phyloP scores from a whole-genome alignment of 257 asterid species.

The Linderniella brevidens region DNA sequence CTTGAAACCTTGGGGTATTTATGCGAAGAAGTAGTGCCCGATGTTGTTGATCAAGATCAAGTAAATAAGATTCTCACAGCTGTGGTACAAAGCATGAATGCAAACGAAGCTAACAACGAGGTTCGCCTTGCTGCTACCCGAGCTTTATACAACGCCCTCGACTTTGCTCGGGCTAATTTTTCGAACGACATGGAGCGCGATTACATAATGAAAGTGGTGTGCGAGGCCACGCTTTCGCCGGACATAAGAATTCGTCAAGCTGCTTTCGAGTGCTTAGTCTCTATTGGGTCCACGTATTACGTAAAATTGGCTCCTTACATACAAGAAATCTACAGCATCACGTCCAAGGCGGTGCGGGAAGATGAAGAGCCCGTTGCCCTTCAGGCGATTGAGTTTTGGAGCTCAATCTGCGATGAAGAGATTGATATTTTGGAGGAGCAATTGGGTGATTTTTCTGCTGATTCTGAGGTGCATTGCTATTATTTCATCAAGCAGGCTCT shows the following conservation, averaged over 20 bases:
- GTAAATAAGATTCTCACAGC: slow-evolving; percentile 76
- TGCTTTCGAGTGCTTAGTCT: slow-evolving; percentile 68
- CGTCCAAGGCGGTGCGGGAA: slow-evolving; percentile 43
- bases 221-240: slow-evolving; percentile 70
- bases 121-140: slow-evolving; percentile 72
- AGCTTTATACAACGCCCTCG: slow-evolving; percentile 68
- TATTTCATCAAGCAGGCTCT: slow-evolving; percentile 52
- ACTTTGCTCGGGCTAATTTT: slow-evolving; percentile 75
- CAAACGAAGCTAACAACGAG: slow-evolving; percentile 41
- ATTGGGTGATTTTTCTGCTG: slow-evolving; percentile 40
- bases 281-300: slow-evolving; percentile 64
- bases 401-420: slow-evolving; percentile 57
- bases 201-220: slow-evolving; percentile 72
- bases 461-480: slow-evolving; percentile 45
- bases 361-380: slow-evolving; percentile 52
- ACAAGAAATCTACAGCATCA: slow-evolving; percentile 38
- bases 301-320: slow-evolving; percentile 65
- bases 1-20: slow-evolving; percentile 67
- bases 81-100: slow-evolving; percentile 80
- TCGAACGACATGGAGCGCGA: slow-evolving; percentile 74
- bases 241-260: slow-evolving; percentile 72
- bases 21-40: slow-evolving; percentile 76
- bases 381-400: slow-evolving; percentile 57
- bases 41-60: slow-evolving; percentile 66
- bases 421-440: slow-evolving; percentile 47